Evolutionary conservation across 1,139 yeast genomes (phyloP).

Genomic region (Pneumocystis carinii): DNA sequence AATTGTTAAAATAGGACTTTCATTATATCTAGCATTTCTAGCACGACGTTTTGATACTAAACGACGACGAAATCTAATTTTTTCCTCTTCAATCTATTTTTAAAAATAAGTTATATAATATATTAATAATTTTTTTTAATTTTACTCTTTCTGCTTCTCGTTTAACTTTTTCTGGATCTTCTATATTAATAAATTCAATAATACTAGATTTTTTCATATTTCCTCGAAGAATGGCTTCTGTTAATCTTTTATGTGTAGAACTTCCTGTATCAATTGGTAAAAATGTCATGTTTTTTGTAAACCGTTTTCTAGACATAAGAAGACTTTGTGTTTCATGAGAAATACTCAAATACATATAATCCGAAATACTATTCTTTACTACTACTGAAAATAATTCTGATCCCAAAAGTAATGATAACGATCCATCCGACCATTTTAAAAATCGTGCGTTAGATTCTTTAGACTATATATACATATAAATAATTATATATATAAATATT

Average conservation of each 20-base stretch:
- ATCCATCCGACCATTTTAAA: constrained; percentile 89
- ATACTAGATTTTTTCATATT: constrained; percentile 45
- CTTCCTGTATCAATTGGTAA: constrained; percentile 82
- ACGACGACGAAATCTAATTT: constrained; percentile 28
- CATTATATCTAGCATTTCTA: constrained; percentile 48
- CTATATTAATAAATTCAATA: constrained; percentile 46
- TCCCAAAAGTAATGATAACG: constrained; percentile 72
- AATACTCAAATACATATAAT: constrained; percentile 57
- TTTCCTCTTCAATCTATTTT: constrained; percentile 37
- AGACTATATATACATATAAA: constrained; percentile 11
- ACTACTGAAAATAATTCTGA: constrained; percentile 71
- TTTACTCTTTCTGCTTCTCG: constrained; percentile 44
- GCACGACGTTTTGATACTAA: constrained; percentile 46
- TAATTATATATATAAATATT: constrained; percentile 1
- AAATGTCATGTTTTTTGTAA: constrained; percentile 47
- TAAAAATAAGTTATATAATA: constrained; percentile 18
- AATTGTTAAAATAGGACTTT: constrained; percentile 21
- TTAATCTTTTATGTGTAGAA: constrained; percentile 62
- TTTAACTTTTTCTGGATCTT: constrained; percentile 78
- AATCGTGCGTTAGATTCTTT: constrained; percentile 84
- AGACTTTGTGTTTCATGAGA: constrained; percentile 61
- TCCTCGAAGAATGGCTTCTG: constrained; percentile 58
- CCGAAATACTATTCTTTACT: constrained; percentile 37
- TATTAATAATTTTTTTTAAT: background rate
- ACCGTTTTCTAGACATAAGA: constrained; percentile 32